Evolutionary conservation across 208 protist genomes (phyloP), one percentile per base, ranked within the genome.

Genomic region (Wallacemonas sp.): DNA sequence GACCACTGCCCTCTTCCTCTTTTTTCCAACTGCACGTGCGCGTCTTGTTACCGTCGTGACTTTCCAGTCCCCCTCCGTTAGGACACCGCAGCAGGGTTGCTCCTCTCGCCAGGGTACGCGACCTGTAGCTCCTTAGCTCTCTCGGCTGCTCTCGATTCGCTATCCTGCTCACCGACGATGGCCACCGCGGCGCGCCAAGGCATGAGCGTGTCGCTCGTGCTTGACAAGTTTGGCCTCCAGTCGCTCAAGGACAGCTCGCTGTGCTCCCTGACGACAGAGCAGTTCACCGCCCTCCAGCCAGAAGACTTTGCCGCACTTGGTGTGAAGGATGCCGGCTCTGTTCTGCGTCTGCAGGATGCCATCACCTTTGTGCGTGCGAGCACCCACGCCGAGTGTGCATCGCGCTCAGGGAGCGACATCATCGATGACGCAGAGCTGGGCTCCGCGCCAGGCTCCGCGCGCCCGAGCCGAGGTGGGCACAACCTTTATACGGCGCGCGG

Each of bases 401-500:
- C 77, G 0, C 78, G 71, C 19, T 64, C 78, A 0, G 70, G 66
- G 36, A 81, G 74, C 34, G 74, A 81, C 46, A 64, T 81, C 19
- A 34, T 80, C 29, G 71, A 81, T 53, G 68, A 64, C 10, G 36
- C 13, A 26, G 60, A 59, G 34, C 32, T 50, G 21, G 27, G 42
- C 41, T 38, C 24, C 9, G 50, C 50, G 21, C 50, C 50, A 5
- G 32, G 26, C 50, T 57, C 50, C 3, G 50, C 50, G 29, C 53
- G 24, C 36, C 58, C 53, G 64, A 19, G 71, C 71, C 46, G 65
- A 50, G 68, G 13, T 72, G 68, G 19, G 21, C 50, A n/a, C n/a
- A 57, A 27, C 30, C 71, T 64, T 32, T 83, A 77, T 71, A 89
- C 69, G 30, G 58, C 74, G 12, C 84, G 74, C 30, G 83, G 83